Conservation (phyloP, 2,329 filamentous ascomycete species). For the Exophiala mesophila region DNA sequence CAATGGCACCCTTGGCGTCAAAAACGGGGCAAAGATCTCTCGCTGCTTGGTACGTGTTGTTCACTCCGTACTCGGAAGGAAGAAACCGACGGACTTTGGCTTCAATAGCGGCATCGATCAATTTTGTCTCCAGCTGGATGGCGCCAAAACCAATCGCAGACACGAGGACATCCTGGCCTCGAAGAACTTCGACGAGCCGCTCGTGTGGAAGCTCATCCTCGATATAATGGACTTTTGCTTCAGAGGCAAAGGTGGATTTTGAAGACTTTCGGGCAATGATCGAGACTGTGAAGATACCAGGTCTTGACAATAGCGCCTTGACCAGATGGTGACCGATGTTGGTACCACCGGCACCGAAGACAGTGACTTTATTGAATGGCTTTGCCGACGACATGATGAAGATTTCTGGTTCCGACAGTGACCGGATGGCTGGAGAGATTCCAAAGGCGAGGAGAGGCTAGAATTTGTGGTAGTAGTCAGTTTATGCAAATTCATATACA, state of each 20-base stretch:
- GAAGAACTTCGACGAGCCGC: constrained; percentile 15
- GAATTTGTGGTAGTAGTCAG: too few species aligned
- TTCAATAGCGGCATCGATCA: constrained; percentile 37
- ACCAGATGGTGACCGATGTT: constrained; percentile 15
- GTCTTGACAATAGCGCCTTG: constrained; percentile 5
- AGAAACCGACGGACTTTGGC: constrained; percentile 40
- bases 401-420: too few species aligned
- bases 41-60: constrained; percentile 10
- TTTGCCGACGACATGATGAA: neutral
- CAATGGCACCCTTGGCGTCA: constrained; percentile 29
- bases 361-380: neutral
- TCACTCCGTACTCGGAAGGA: constrained; percentile 32
- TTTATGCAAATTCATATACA: too few species aligned
- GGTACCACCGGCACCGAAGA: constrained; percentile 8
- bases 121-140: constrained; percentile 26
- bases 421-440: too few species aligned
- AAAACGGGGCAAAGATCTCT: constrained; percentile 10
- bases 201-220: constrained; percentile 6
- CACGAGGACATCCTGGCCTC: constrained; percentile 23
- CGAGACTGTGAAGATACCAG: constrained; percentile 7
- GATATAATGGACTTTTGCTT: constrained; percentile 5
- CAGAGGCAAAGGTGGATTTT: constrained; percentile 10
- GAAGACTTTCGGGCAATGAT: constrained; percentile 14
- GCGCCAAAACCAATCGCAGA: constrained; percentile 19
- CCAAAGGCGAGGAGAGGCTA: too few species aligned